Conservation (phyloP, 2,329 filamentous ascomycete species). For the Beauveria caledonica region DNA sequence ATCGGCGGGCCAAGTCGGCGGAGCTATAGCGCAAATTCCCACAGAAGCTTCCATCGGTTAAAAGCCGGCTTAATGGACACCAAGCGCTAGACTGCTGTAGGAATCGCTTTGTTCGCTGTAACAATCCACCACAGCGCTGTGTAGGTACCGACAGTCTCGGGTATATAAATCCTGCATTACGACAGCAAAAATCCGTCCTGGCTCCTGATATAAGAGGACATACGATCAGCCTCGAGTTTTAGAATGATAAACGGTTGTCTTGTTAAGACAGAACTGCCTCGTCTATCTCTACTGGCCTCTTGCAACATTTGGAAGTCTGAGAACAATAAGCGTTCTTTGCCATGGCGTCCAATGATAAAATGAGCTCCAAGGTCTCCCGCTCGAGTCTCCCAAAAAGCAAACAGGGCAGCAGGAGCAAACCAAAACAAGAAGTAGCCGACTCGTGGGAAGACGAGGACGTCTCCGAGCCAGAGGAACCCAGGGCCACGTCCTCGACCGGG, state of each 20-base stretch:
- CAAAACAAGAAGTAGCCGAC: slow-evolving; percentile 28
- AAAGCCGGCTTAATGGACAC: not conserved
- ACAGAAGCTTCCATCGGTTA: slow-evolving; percentile 25
- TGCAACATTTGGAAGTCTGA: not conserved
- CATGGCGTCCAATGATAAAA: slow-evolving; percentile 17
- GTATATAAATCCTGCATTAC: not conserved
- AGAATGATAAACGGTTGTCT: too few relatives aligned
- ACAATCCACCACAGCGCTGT: not conserved
- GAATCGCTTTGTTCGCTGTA: not conserved
- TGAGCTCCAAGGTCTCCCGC: slow-evolving; percentile 23
- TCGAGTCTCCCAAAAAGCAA: slow-evolving; percentile 21
- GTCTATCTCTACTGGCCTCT: not conserved
- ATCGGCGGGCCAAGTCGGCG: slow-evolving; percentile 12
- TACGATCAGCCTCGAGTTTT: too few relatives aligned
- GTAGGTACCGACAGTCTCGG: not conserved
- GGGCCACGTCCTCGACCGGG: slow-evolving; percentile 13
- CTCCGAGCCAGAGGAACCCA: slow-evolving; percentile 26
- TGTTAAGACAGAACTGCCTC: not conserved
- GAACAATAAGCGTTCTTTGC: too few relatives aligned
- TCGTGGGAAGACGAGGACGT: slow-evolving; percentile 53
- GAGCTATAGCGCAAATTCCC: slow-evolving; percentile 19
- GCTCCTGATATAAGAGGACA: too few relatives aligned
- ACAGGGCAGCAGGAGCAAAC: slow-evolving; percentile 9
- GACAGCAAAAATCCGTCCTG: not conserved
- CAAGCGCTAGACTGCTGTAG: not conserved